Evolutionary conservation across 225 moss, liverwort and hornwort genomes (phyloP), one percentile per base, ranked within the genome.

Genomic region (Pseudoscleropodium purum): DNA sequence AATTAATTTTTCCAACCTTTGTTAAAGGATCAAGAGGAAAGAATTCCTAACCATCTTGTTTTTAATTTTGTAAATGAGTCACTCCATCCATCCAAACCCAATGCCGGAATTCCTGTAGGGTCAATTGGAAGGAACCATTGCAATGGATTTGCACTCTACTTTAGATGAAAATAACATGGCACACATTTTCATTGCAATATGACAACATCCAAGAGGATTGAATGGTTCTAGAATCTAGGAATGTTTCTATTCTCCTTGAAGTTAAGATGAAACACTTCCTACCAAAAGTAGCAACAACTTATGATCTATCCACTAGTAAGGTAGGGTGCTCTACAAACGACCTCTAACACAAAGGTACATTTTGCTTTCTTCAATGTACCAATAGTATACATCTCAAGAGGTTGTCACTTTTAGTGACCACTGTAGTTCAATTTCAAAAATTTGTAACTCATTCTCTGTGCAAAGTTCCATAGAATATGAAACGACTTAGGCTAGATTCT

Each of bases 391-490:
- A 23, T 43, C 18, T 41, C 2, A 45, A 2, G 43, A 74, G 10
- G 10, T 15, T 17, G 29, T 43, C 1, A 0, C 3, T 45, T 45
- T 2, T 16, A 45, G 45, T 29, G 17, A 29, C 10, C 3, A 16
- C 0, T 73, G 5, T 5, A 2, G 43, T 43, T 29, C 45, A 8
- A 29, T 45, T 74, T 45, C 74, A 74, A 45, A 74, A 74, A 17
- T 6, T 45, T 0, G 6, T 10, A 17, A 18, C 29, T 18, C 45
- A 17, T 45, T 74, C 10, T 6, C 18, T 47, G 47, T 47, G 47
- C 2, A 2, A 45, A 74, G 6, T 6, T 74, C 29, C 15, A 29
- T 30, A 43, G 30, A 45, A 18, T 45, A 45, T 29, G 17, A 29
- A 74, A 27, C 6, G 1, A 45, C 30, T 29, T 45, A 18, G 4